Conservation (phyloP, 805 yeast species). For the Kodamaea nitidulidarum region DNA sequence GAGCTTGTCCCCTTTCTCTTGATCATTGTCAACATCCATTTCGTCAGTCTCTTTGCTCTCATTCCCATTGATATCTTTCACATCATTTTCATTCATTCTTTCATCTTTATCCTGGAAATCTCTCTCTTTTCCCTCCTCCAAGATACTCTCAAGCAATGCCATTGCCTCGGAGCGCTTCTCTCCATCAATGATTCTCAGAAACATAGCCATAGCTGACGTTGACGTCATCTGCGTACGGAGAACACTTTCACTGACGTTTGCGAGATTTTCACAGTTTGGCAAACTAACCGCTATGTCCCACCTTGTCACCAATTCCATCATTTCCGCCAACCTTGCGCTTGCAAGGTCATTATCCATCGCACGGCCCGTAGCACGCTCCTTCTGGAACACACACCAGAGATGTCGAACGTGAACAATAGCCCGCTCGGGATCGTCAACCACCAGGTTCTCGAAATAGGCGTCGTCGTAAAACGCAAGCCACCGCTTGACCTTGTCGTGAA, state of each 20-base stretch:
- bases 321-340: constrained; percentile 18
- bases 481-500: constrained; percentile 41
- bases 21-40: constrained; percentile 9
- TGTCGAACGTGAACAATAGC: constrained; percentile 15
- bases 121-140: constrained; percentile 17
- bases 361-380: constrained; percentile 25
- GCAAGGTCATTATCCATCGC: constrained; percentile 28
- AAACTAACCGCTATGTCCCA: constrained; percentile 34
- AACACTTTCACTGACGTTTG: constrained; percentile 46
- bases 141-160: constrained; percentile 42
- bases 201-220: constrained; percentile 62
- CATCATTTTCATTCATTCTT: too few relatives aligned
- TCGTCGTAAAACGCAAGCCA: constrained; percentile 46
- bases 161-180: constrained; percentile 34
- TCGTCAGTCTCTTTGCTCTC: background rate
- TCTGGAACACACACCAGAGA: constrained; percentile 34
- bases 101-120: too few relatives aligned
- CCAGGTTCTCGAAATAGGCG: constrained; percentile 7
- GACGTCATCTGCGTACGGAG: constrained; percentile 65
- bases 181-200: constrained; percentile 46
- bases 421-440: background rate
- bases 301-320: constrained; percentile 12
- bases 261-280: constrained; percentile 59
- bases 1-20: too few relatives aligned
- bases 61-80: background rate